Base-by-base conservation (phyloP, 202 grass and related monocot genomes). In the Setaria viridis region DNA sequence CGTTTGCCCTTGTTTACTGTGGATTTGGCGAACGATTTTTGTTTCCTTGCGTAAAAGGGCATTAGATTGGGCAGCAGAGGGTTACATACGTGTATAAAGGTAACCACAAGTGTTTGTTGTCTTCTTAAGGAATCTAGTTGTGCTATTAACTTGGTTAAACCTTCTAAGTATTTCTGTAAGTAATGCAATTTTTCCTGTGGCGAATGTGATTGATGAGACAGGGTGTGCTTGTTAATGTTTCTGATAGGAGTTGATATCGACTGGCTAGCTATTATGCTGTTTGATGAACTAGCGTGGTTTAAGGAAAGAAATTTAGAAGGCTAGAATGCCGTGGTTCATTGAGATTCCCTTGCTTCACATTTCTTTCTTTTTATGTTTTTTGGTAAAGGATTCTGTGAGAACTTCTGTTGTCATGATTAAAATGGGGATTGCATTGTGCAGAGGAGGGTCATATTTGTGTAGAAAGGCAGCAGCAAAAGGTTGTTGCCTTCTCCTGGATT, bases 231-330 rank as follows among this genome's bases (percentile, higher is more conserved):
- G 37, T 82, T 77, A 66, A 20, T 57, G 29, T 76, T 0, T 0
- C 15, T 72, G 17, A 10, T 81, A 39, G 14, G 34, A 70, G 29
- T 34, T 4, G 13, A 33, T 47, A 47, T 70, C 21, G 46, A 51
- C 47, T 63, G 12, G 63, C 45, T 62, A 51, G 53, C 32, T 57
- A 11, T 25, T 50, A 45, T 72, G n/a, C 20, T 58, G 50, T 81
- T 57, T 82, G 5, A 62, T 45, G 55, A 60, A 85, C 15, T 70
- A 76, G 16, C 4, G 45, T 9, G 9, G 19, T 81, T 70, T 46
- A 17, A 65, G 33, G 47, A 54, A 47, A 50, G 0, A 17, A 45
- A 0, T 48, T 37, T 51, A 70, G 37, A 47, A 77, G 34, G n/a
- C 25, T 54, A 50, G 14, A 1, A 49, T 76, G 59, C 6, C 32